Conservation (phyloP, 768 basidiomycete genomes). For the Tricholoma sp. region DNA sequence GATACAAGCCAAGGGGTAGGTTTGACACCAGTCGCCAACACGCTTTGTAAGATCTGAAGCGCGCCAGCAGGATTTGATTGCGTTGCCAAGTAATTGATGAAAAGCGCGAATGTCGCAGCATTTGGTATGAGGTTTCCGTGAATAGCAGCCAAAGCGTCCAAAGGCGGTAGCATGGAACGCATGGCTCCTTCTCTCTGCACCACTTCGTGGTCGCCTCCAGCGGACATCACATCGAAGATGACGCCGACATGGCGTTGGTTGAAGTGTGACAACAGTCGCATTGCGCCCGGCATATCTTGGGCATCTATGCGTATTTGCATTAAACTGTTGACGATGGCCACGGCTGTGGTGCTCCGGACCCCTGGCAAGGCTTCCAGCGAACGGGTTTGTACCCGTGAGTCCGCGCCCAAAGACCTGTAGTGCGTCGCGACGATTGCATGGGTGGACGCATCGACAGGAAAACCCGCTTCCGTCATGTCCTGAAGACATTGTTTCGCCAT, state of each 20-base stretch:
- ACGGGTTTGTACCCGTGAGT: constrained; percentile 46
- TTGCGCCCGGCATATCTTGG: constrained; percentile 42
- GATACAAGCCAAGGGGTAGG: constrained; percentile 44
- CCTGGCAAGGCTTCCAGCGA: constrained; percentile 43
- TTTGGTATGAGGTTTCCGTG: constrained; percentile 35
- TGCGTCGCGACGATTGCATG: constrained; percentile 53
- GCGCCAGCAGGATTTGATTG: constrained; percentile 41
- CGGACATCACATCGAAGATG: constrained; percentile 17
- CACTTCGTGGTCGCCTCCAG: not conserved
- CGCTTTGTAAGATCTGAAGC: constrained; percentile 40
- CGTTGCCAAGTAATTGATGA: constrained; percentile 51
- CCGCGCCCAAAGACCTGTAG: constrained; percentile 57
- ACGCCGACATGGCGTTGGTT: constrained; percentile 20
- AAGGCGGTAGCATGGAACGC: constrained; percentile 4
- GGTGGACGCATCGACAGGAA: constrained; percentile 50
- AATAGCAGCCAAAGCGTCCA: constrained; percentile 5
- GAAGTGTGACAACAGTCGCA: constrained; percentile 48
- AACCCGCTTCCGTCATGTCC: constrained; percentile 53
- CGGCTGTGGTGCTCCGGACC: constrained; percentile 35
- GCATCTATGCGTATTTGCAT: constrained; percentile 56
- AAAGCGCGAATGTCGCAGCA: constrained; percentile 54
- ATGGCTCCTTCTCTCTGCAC: not conserved
- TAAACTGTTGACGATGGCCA: constrained; percentile 65
- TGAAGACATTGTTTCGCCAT: constrained; percentile 50
- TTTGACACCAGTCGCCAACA: constrained; percentile 36